A percentile compares a stretch with the other conserved stretches of the same genome.
phyloP scores from a whole-genome alignment of 352 stramenopile species.

The Blastocystis sp. region DNA sequence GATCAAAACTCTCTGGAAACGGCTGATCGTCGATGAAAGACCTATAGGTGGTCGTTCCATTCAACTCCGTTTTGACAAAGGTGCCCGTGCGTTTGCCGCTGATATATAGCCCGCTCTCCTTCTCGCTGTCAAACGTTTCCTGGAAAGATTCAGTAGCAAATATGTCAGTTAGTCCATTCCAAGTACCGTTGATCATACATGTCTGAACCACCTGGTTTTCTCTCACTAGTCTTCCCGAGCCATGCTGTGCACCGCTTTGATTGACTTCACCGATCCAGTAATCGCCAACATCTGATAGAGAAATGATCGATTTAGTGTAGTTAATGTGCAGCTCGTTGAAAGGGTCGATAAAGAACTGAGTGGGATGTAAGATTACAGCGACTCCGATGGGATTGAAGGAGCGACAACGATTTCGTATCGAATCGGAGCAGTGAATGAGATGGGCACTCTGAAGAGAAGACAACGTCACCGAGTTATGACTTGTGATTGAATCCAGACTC shows the following conservation, averaged over 20 bases:
- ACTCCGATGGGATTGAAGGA: not conserved
- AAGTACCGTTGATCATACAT: not conserved
- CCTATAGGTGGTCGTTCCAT: not conserved
- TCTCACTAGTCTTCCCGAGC: not conserved
- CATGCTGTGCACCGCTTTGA: not conserved
- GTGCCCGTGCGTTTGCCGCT: not conserved
- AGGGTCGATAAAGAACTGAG: not conserved
- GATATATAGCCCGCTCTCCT: not conserved
- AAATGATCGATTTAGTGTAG: not conserved
- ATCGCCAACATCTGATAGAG: not conserved
- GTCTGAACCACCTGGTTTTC: not conserved
- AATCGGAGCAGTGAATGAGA: not conserved
- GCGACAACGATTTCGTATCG: not conserved
- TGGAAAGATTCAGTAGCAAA: not conserved
- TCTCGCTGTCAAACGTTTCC: not conserved
- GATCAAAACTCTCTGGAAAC: not conserved
- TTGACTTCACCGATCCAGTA: not conserved
- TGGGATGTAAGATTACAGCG: not conserved
- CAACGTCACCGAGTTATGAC: not conserved
- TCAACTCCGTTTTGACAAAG: not conserved
- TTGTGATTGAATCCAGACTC: not conserved
- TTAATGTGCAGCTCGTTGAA: not conserved
- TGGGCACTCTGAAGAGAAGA: not conserved
- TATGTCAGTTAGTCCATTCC: not conserved
- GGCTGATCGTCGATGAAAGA: not conserved